Evolutionary conservation across 768 basidiomycete species (phyloP), one percentile per base, ranked within the genome.

Genomic region (Ramaria sp.): DNA sequence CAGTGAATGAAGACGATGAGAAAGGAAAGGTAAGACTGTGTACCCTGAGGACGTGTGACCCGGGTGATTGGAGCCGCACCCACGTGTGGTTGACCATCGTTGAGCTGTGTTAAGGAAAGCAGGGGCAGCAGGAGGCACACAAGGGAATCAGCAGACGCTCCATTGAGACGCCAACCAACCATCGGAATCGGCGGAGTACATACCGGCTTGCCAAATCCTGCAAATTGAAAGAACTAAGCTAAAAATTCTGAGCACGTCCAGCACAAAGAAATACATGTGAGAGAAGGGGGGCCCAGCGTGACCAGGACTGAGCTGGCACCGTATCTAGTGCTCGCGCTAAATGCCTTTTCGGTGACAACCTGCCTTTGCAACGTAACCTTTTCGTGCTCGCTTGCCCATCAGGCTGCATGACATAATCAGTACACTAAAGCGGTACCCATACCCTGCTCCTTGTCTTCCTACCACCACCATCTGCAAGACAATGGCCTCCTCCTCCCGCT

Each of bases 381-480:
- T 32, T 10, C 5, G 30, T 32, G 5, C 30, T 32, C 30, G 30
- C 30, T 32, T 32, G 30, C 30, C 30, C 30, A 32, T 32, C 30
- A 32, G 10, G 32, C 9, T 34, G 13, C 32, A 34, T 34, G 32
- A 34, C 32, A 34, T 34, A 41, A 41, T 22, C 39, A 22, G 7
- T 41, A 10, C 39, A 41, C 20, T 15, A 37, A 37, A 37, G 36
- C 38, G 38, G 18, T 10, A 32, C 30, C 32, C 32, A 34, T 34
- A 47, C 45, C 45, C 25, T 27, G 45, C 18, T 50, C 48, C 24
- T 32, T 48, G 43, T 55, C 45, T 37, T 22, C 32, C 27, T 32
- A 43, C 53, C 53, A 55, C 53, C 53, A 45, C 53, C 53, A 45
- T 47, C 27, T 53, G 5, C 52, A 16, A 9, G 5, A 24, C 42